Evolutionary conservation across 768 basidiomycete species (phyloP), one percentile per base, ranked within the genome.

Genomic region (Amanita thiersii): DNA sequence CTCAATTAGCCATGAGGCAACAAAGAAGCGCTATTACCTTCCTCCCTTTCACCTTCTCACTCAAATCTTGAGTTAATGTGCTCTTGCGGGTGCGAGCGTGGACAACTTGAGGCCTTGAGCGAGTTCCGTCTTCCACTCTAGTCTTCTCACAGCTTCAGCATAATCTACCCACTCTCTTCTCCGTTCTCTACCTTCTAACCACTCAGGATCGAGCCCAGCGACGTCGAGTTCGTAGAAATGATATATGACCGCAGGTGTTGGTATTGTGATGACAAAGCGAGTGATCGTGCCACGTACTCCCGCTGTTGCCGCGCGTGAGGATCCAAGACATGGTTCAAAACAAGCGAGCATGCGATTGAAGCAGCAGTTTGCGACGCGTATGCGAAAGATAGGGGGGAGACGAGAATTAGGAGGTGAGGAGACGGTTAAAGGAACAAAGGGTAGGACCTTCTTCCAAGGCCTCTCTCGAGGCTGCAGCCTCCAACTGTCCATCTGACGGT

Each of bases 391-490:
- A 45, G 54, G 56, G 55, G 57, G 62, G 65, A 63, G 62, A 67
- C 65, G 56, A 65, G 64, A 63, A 77, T 82, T 71, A 82, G 78
- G 79, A 77, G 72, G 64, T 66, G 73, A 73, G 69, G 71, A 69
- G 74, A 81, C 75, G 72, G 68, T 73, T 62, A 79, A 69, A 79
- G 72, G 79, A 74, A 74, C 69, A 78, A 81, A 77, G 69, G 78
- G 77, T 79, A 79, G 79, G 85, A 91, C 88, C 88, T 90, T 91
- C 88, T 86, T 91, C 88, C 63, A 84, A 72, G 66, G 88, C 88
- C 79, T 91, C 88, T 63, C 88, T 77, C 56, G 78, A 83, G 67
- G 88, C 88, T 59, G 88, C 88, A 67, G 78, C 81, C 72, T 89
- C 86, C 55, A 90, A 68, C 62, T 69, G 72, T 53, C 72, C 79